Evolutionary conservation across 208 protist genomes (phyloP).

Genomic region (Trypanosoma rangeli): DNA sequence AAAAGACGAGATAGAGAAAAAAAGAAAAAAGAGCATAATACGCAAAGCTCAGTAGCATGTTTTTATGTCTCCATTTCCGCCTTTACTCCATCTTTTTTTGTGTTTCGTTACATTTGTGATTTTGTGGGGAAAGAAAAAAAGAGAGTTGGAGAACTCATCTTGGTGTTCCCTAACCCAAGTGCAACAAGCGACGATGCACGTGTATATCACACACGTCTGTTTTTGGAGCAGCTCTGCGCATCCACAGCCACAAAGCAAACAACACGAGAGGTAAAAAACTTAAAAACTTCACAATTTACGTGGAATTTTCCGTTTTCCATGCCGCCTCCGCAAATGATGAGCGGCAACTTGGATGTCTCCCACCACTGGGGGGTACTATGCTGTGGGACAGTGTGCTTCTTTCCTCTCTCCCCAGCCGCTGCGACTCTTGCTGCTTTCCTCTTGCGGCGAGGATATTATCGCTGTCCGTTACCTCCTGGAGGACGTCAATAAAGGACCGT

Average conservation of each 20-base stretch:
- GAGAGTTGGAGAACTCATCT: background rate
- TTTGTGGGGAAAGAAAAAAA: background rate
- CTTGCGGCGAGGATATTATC: constrained; percentile 1
- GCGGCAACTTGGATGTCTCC: background rate
- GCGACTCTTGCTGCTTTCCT: background rate
- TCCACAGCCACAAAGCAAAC: background rate
- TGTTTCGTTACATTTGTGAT: background rate
- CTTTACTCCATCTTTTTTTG: background rate
- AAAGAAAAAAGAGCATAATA: background rate
- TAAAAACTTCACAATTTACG: background rate
- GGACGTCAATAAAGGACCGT: background rate
- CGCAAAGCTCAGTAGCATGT: background rate
- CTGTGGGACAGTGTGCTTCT: constrained; percentile 4
- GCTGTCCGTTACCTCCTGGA: constrained; percentile 7
- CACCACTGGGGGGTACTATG: background rate
- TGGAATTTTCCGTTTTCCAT: background rate
- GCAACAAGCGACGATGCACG: background rate
- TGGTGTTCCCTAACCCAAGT: background rate
- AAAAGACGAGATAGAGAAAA: background rate
- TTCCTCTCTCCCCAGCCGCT: background rate
- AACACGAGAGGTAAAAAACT: background rate
- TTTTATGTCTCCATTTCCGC: background rate
- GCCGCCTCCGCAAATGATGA: background rate
- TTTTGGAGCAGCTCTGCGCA: background rate
- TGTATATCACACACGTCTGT: background rate